These are phyloP conservation scores for Boletus pseudo-olivaceus DNA, from an alignment of 768 basidiomycete species.

Conservation along the genomic window DNA sequence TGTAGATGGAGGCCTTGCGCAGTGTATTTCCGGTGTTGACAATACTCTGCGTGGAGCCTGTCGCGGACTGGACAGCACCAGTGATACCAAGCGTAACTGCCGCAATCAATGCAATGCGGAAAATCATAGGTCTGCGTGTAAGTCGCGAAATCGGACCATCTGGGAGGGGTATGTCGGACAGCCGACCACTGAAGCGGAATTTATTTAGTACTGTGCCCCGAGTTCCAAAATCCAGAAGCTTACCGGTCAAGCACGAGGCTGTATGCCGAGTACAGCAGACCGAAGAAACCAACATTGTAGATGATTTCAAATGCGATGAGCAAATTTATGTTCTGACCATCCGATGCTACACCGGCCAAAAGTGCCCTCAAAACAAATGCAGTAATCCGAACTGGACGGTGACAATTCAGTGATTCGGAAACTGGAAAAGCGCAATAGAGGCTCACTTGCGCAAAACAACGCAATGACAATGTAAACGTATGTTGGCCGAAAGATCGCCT, in stretches of 20 bases:
- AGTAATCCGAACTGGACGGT: slow-evolving; percentile 25
- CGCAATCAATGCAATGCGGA: slow-evolving; percentile 23
- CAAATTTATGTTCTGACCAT: slow-evolving; percentile 19
- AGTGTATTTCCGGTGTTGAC: slow-evolving; percentile 16
- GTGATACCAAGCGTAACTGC: slow-evolving; percentile 27
- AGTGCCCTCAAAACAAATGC: slow-evolving; percentile 31
- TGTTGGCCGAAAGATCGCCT: slow-evolving; percentile 21
- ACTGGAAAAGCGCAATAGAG: neutral
- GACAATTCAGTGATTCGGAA: neutral
- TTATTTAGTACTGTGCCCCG: neutral
- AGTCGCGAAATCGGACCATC: slow-evolving; percentile 20
- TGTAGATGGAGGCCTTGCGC: slow-evolving; percentile 23
- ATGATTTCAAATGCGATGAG: slow-evolving; percentile 30
- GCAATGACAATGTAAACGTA: slow-evolving; percentile 28
- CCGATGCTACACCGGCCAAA: slow-evolving; percentile 23
- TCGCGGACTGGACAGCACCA: slow-evolving; percentile 20
- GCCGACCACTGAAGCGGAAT: slow-evolving; percentile 8
- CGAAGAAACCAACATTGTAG: slow-evolving; percentile 36
- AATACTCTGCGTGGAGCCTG: slow-evolving; percentile 5
- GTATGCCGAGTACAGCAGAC: slow-evolving; percentile 34
- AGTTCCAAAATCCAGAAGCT: neutral
- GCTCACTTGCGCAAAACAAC: slow-evolving; percentile 29
- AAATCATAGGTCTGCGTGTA: slow-evolving; percentile 19
- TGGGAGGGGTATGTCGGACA: slow-evolving; percentile 26
- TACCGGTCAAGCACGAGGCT: slow-evolving; percentile 33